Evolutionary conservation across 2,329 filamentous ascomycete species (phyloP), one percentile per base, ranked within the genome.

Genomic region (Leptographium lundbergii): DNA sequence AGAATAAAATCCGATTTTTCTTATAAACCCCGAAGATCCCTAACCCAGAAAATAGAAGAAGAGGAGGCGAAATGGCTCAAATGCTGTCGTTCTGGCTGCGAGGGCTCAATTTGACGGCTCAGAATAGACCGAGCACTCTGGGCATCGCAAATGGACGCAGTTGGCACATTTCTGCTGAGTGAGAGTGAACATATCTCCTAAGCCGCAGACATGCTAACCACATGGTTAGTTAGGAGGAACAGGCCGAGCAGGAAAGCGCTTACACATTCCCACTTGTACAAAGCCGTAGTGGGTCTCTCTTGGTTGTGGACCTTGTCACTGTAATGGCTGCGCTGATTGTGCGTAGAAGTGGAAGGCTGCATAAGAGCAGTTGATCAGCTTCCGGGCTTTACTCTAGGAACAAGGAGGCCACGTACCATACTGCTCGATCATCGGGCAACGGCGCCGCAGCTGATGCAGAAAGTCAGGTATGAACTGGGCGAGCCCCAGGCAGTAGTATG

Each of bases 141-240:
- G 62, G 34, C 62, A 64, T 6, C 62, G 61, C 17, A 60, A 52
- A 47, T 64, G 62, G 17, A 61, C 58, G 57, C 62, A 64, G 61
- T 64, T 64, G 51, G 56, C 51, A 32, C 62, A 64, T 13, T 60
- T 42, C 7, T 55, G 32, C 50, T 60, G 57, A 2, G 61, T 62
- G 14, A 64, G 54, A n/a, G 60, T 57, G 6, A 29, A 54, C 62
- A 64, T 60, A 36, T 57, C 60, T 24, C 24, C 56, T 4, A 64
- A 54, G n/a, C 58, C 62, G 29, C 62, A 64, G 19, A 58, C 50
- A 36, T 64, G 62, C 62, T 64, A 48, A 34, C 6, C 4, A 27
- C 19, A 4, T 48, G 6, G 55, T 58, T 24, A 61, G 48, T 25
- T 6, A 2, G n/a, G 27, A 39, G 32, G 58, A 42, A 19, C 27